Evolutionary conservation across 208 protist genomes (phyloP), one percentile per base, ranked within the genome.

Genomic region (Leishmania lainsoni): DNA sequence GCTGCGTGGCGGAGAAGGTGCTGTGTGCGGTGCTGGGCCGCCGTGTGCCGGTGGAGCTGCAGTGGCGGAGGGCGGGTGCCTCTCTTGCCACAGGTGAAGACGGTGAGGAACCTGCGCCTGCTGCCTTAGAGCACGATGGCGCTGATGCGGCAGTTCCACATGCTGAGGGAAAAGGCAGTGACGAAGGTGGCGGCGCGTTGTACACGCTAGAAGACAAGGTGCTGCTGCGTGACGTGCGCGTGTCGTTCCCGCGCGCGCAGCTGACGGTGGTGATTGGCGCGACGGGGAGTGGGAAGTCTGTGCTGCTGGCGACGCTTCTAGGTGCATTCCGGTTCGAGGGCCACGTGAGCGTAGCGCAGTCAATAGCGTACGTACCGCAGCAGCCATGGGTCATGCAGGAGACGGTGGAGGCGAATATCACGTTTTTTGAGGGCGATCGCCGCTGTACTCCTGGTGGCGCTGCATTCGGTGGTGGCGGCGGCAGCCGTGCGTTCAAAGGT

Each of bases 351-450:
- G 80, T 79, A n/a, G 29, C 32, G 72, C 39, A 22, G 73, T 74
- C 78, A 39, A 86, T 99, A 49, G 94, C 95, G 12, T 99, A 98
- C 81, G 91, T 93, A 54, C 87, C 97, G 17, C 98, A 99, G 85
- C 86, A 95, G 80, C 82, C 97, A 51, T 99, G 94, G 91, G 95
- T 99, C n/a, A 91, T 97, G 83, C 97, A 98, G 81, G 89, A 87
- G 14, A 98, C 97, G n/a, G 29, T 99, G 12, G 81, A 86, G 17
- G 92, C 98, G 10, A 99, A 99, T 81, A 96, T 99, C 65, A 69
- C 95, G 6, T 98, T 99, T 77, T 97, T 96, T 63, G 65, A 79
- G 56, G 68, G 72, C 26, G 85, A 92, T 32, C 68, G 69, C 26
- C 78, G 70, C 39, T 0, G 76, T 5, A 16, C 35, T 39, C n/a